Evolutionary conservation across 352 stramenopile genomes (phyloP).

Genomic region (Phytophthora crassamura): DNA sequence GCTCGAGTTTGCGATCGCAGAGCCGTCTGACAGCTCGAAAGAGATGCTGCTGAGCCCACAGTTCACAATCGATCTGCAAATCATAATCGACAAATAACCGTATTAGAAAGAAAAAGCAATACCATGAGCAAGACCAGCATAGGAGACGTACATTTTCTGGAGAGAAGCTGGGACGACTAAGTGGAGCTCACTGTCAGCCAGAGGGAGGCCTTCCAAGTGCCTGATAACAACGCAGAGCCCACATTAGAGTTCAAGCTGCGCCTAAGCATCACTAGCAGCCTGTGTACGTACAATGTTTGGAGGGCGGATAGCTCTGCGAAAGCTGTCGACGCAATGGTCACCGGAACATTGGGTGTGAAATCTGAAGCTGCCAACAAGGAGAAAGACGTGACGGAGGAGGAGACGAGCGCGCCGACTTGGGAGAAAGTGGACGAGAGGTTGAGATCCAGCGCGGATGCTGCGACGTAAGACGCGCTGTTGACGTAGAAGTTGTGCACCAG

Average conservation of each 20-base stretch:
- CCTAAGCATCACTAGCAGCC: not conserved
- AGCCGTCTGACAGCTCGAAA: constrained; percentile 47
- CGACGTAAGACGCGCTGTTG: constrained; percentile 23
- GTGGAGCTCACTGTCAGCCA: constrained; percentile 41
- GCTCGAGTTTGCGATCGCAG: constrained; percentile 17
- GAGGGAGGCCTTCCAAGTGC: constrained; percentile 48
- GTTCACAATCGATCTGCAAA: constrained; percentile 43
- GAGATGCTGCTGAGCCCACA: constrained; percentile 53
- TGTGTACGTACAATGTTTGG: constrained; percentile 47
- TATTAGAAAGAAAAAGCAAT: constrained; percentile 2
- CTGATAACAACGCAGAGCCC: constrained; percentile 26
- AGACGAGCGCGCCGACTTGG: constrained; percentile 43
- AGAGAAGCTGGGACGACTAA: constrained; percentile 55
- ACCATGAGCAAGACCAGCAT: not conserved
- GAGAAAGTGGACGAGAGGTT: constrained; percentile 51
- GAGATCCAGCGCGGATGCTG: constrained; percentile 26
- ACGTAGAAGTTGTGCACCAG: constrained; percentile 42
- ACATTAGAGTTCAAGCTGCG: constrained; percentile 7
- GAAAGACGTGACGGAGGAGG: constrained; percentile 46
- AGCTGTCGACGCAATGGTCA: constrained; percentile 44
- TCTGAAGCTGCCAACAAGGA: constrained; percentile 43
- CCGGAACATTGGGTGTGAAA: constrained; percentile 42
- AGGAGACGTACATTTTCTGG: constrained; percentile 46
- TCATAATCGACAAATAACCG: not conserved
- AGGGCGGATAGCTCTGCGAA: constrained; percentile 50